These are phyloP conservation scores for Daldinia concentrica DNA, from an alignment of 495 filamentous ascomycete species.

Conservation along the genomic window DNA sequence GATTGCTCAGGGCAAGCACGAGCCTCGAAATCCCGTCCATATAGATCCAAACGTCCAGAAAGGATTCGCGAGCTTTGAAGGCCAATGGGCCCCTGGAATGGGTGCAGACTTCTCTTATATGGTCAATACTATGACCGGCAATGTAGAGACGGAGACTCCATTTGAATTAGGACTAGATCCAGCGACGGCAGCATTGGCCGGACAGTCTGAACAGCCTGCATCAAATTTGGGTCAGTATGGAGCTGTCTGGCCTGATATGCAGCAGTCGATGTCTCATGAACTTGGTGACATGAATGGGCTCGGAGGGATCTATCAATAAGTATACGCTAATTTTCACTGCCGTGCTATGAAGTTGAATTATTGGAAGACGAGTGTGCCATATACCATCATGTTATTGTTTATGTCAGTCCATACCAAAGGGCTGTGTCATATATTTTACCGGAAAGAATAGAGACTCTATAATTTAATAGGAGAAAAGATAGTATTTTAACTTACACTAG, in stretches of 20 bases:
- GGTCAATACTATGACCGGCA: constrained; percentile 45
- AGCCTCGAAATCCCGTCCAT: constrained; percentile 44
- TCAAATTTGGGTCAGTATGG: constrained; percentile 28
- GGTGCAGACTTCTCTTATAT: constrained; percentile 43
- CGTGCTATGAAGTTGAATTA: neutral
- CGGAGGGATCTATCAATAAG: constrained; percentile 28
- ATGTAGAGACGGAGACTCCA: constrained; percentile 14
- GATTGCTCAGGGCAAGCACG: constrained; percentile 46
- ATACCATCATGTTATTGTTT: constrained; percentile 7
- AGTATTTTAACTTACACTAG: no score
- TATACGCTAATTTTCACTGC: neutral
- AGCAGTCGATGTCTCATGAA: constrained; percentile 21
- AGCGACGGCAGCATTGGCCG: constrained; percentile 7
- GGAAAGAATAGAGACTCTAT: no score
- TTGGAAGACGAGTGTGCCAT: neutral
- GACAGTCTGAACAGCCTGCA: constrained; percentile 16
- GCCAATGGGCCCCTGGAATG: constrained; percentile 33
- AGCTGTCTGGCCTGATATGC: constrained; percentile 30
- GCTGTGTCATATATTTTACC: no score
- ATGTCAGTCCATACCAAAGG: no score
- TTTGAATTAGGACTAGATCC: constrained; percentile 26
- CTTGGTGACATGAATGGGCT: constrained; percentile 24
- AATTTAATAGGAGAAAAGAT: no score
- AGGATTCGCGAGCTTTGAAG: constrained; percentile 33
- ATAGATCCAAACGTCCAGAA: constrained; percentile 42